Evolutionary conservation across 768 basidiomycete genomes (phyloP).

Genomic region (Pluteus cervinus): DNA sequence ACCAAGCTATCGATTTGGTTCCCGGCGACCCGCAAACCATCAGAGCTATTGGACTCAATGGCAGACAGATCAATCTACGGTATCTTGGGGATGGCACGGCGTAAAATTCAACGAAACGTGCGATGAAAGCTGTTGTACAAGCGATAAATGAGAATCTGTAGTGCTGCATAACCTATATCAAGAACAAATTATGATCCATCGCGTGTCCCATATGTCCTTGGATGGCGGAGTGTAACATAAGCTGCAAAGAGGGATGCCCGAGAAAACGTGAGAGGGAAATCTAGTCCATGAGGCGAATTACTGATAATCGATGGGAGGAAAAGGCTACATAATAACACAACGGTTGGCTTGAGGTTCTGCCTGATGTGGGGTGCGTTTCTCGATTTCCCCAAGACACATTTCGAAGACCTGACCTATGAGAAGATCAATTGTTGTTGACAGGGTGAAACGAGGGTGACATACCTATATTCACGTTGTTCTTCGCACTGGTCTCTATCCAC

Average conservation of each 20-base stretch:
- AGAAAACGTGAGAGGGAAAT: too few species aligned
- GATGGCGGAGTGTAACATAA: too few species aligned
- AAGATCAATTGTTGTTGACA: not conserved
- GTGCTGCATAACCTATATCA: too few species aligned
- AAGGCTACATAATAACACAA: conserved; percentile 38
- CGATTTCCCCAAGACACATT: conserved; percentile 72
- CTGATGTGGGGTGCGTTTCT: conserved; percentile 54
- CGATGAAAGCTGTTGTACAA: not conserved
- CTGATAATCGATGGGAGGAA: too few species aligned
- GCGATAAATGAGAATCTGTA: conserved; percentile 3
- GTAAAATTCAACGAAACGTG: conserved; percentile 30
- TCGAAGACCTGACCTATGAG: conserved; percentile 69
- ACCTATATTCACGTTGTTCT: conserved; percentile 79
- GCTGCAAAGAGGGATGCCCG: too few species aligned
- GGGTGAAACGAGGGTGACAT: conserved; percentile 25
- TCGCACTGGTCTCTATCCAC: conserved; percentile 84
- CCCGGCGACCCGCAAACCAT: conserved; percentile 79
- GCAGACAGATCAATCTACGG: conserved; percentile 56
- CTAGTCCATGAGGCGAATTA: too few species aligned
- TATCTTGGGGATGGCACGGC: conserved; percentile 76
- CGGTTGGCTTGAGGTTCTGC: conserved; percentile 29
- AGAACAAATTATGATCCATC: too few species aligned
- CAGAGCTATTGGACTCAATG: conserved; percentile 56
- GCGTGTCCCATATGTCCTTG: too few species aligned
- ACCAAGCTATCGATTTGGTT: conserved; percentile 88